A percentile compares a stretch with the other conserved stretches of the same genome.
Conservation (phyloP, 352 stramenopile genomes). For the Globisporangium yorkense region DNA sequence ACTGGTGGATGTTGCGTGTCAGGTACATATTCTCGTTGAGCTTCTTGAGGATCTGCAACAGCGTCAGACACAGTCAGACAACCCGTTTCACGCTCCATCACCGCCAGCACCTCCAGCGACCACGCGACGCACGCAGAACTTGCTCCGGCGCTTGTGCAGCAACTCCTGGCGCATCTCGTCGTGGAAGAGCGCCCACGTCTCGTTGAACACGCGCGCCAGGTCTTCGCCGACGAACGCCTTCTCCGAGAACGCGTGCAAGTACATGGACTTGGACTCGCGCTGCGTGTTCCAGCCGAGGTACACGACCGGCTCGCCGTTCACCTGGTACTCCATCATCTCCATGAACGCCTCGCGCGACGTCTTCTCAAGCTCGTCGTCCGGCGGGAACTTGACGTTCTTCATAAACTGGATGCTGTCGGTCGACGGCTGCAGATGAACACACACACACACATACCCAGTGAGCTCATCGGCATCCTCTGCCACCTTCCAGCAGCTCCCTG, state of each 20-base stretch:
- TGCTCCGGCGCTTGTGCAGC: constrained; percentile 68
- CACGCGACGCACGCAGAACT: constrained; percentile 68
- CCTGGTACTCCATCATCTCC: constrained; percentile 79
- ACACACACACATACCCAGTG: background rate
- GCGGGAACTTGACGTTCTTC: constrained; percentile 82
- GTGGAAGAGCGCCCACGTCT: constrained; percentile 72
- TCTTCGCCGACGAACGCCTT: constrained; percentile 68
- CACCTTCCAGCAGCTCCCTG: background rate
- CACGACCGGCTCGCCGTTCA: constrained; percentile 52
- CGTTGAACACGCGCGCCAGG: constrained; percentile 71
- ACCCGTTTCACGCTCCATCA: too few species aligned
- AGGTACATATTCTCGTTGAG: constrained; percentile 83
- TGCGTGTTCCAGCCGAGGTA: constrained; percentile 80
- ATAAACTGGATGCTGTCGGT: constrained; percentile 87
- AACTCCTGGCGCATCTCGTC: constrained; percentile 69
- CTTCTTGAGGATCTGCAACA: constrained; percentile 69
- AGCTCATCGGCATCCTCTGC: background rate
- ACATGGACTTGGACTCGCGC: constrained; percentile 84
- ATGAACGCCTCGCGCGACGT: constrained; percentile 65
- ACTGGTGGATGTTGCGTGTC: constrained; percentile 84
- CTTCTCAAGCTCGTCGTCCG: constrained; percentile 75
- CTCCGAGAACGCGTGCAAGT: constrained; percentile 71
- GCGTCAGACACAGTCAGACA: background rate
- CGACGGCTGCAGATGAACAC: constrained; percentile 32
- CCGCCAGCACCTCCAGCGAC: background rate